Conservation (phyloP, 352 stramenopile genomes). For the Phytophthora sojae region DNA sequence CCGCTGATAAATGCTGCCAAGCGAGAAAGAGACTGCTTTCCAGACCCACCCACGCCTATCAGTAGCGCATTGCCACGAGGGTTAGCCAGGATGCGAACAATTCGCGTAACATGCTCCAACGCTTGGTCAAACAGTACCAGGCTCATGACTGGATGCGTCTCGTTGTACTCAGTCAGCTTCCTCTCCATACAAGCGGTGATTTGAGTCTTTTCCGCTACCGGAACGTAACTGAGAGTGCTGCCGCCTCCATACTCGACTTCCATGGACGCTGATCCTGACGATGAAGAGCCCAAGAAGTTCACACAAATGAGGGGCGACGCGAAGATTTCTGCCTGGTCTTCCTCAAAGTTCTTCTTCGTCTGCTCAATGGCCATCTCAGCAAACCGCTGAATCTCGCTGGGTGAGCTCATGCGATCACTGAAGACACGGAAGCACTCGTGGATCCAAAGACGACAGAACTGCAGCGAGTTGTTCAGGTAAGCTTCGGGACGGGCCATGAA, state of each 20-base stretch:
- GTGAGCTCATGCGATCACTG: conserved; percentile 86
- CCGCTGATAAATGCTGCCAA: conserved; percentile 91
- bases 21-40: conserved; percentile 92
- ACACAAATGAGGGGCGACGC: conserved; percentile 73
- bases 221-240: conserved; percentile 49
- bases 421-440: conserved; percentile 94
- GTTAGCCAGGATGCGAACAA: conserved; percentile 85
- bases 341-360: conserved; percentile 89
- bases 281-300: conserved; percentile 53
- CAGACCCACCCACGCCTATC: conserved; percentile 84
- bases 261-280: conserved; percentile 6
- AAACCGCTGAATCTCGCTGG: conserved; percentile 82
- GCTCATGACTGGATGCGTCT: conserved; percentile 93
- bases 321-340: conserved; percentile 81
- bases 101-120: conserved; percentile 89
- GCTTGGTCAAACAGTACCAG: conserved; percentile 94
- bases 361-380: conserved; percentile 86
- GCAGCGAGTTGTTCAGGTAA: conserved; percentile 66
- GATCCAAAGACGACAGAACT: conserved; percentile 88
- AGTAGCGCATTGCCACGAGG: conserved; percentile 86
- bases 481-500: conserved; percentile 68
- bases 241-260: conserved; percentile 24
- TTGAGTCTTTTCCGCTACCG: conserved; percentile 58
- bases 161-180: conserved; percentile 91
- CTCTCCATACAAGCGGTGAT: conserved; percentile 64